Conservation (phyloP, 78 protist species). For the Protostelium mycophagum region DNA sequence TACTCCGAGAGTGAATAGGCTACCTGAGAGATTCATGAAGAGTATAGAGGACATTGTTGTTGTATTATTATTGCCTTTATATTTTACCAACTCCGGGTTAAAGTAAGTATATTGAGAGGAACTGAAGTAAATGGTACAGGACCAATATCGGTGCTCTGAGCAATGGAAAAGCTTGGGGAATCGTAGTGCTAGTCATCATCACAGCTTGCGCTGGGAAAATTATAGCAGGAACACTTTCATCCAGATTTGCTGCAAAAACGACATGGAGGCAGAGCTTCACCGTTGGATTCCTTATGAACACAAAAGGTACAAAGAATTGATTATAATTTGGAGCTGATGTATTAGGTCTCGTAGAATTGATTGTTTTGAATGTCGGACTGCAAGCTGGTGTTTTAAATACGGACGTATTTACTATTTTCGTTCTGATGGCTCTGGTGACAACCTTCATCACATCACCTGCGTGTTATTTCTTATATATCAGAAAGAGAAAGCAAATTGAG, state of each 20-base stretch:
- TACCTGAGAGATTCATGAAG: slow-evolving; percentile 26
- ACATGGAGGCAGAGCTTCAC: slow-evolving; percentile 58
- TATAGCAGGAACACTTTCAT: slow-evolving; percentile 14
- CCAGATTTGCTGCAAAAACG: slow-evolving; percentile 8
- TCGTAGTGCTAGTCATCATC: slow-evolving; percentile 24
- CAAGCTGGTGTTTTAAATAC: slow-evolving; percentile 27
- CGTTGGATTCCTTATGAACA: slow-evolving; percentile 69
- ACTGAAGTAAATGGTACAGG: not conserved
- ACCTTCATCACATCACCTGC: slow-evolving; percentile 23
- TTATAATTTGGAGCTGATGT: not conserved
- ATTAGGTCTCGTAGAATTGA: slow-evolving; percentile 61
- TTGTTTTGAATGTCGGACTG: slow-evolving; percentile 63
- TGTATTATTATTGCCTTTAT: slow-evolving; percentile 51
- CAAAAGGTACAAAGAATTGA: slow-evolving; percentile 49
- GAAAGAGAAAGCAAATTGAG: not conserved
- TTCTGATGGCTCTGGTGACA: slow-evolving; percentile 52
- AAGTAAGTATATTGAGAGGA: not conserved
- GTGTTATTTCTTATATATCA: not conserved
- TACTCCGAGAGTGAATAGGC: slow-evolving; percentile 32
- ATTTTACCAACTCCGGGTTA: slow-evolving; percentile 59
- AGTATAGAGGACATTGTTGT: slow-evolving; percentile 35
- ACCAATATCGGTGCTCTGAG: slow-evolving; percentile 37
- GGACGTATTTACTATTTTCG: slow-evolving; percentile 40
- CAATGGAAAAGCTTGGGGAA: slow-evolving; percentile 34
- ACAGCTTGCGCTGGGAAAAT: slow-evolving; percentile 53